Base-by-base conservation (phyloP, 768 basidiomycete genomes). In the Candolleomyces efflorescens region DNA sequence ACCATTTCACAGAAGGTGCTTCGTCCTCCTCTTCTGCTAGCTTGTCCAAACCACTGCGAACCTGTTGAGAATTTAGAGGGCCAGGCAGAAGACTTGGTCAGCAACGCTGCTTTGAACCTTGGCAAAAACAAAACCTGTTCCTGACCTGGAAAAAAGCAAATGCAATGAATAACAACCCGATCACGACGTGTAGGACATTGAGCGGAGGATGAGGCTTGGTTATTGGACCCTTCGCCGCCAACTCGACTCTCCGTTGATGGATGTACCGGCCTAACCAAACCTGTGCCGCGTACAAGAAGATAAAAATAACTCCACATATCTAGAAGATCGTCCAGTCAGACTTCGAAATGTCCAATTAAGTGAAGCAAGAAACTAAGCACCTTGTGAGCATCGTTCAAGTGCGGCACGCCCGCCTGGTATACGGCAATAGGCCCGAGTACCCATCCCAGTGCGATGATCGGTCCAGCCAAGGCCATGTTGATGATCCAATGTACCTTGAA, bases 181-280 rank as follows among this genome's bases (percentile, higher is more conserved):
- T 62, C 9, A 71, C 62, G 44, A 83, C 79, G 61, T 89, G 87
- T 7, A 81, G 46, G 60, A 84, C 75, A 64, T 88, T 86, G 1
- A 72, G 72, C 15, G 78, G 77, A 20, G 82, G 85, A 53, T 82
- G 84, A 17, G 68, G 68, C 10, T 61, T 58, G 18, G 66, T 65
- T 48, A 68, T 63, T 22, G 70, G 68, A n/a, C n/a, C n/a, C n/a
- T n/a, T n/a, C 11, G 64, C 70, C 54, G 63, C 58, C 27, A 64
- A 66, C 26, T 66, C 70, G 45, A 69, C 63, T 59, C 71, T 72
- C 50, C 73, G 70, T 37, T 68, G 67, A 67, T 86, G 83, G 53
- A 85, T 80, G 55, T 78, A 75, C 5, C 75, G 70, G 6, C 86
- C 86, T 5, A 87, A 73, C 24, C 69, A 65, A 36, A 82, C 65